These are phyloP conservation scores for Yamadazyma triangularis DNA, from an alignment of 1,139 yeast species.

Conservation along the genomic window DNA sequence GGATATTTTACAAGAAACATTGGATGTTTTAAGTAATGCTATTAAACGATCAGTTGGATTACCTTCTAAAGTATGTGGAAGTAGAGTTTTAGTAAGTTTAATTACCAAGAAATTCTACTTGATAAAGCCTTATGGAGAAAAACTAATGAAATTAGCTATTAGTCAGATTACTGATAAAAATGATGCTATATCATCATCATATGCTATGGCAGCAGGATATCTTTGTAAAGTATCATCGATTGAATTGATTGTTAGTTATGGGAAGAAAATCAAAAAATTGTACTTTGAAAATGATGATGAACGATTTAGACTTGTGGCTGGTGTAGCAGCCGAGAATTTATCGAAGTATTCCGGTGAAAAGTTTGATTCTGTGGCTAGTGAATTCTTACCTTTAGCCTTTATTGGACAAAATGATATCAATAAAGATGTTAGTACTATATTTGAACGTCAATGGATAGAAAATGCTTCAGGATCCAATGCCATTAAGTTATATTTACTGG, in stretches of 20 bases:
- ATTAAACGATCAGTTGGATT: conserved; percentile 76
- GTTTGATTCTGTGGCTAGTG: conserved; percentile 58
- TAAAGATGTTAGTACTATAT: conserved; percentile 41
- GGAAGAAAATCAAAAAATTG: conserved; percentile 44
- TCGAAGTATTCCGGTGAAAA: conserved; percentile 72
- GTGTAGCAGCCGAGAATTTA: conserved; percentile 61
- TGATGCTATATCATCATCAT: conserved; percentile 68
- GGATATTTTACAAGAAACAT: conserved; percentile 46
- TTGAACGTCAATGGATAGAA: conserved; percentile 74
- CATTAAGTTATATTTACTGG: conserved; percentile 65
- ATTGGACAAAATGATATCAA: conserved; percentile 70
- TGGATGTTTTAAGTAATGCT: conserved; percentile 43
- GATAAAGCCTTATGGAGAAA: conserved; percentile 58
- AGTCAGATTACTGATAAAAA: conserved; percentile 67
- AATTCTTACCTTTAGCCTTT: conserved; percentile 74
- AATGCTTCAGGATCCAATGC: conserved; percentile 71
- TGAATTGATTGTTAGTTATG: conserved; percentile 52
- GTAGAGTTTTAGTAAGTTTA: conserved; percentile 67
- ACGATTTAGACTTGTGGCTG: conserved; percentile 49
- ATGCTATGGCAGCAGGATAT: conserved; percentile 80
- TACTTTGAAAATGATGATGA: conserved; percentile 61
- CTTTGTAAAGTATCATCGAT: conserved; percentile 59
- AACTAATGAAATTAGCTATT: conserved; percentile 52
- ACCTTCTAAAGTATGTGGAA: conserved; percentile 87
- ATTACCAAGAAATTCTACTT: conserved; percentile 54